Evolutionary conservation across 2,329 filamentous ascomycete species (phyloP).

Genomic region (Claviceps sp.): DNA sequence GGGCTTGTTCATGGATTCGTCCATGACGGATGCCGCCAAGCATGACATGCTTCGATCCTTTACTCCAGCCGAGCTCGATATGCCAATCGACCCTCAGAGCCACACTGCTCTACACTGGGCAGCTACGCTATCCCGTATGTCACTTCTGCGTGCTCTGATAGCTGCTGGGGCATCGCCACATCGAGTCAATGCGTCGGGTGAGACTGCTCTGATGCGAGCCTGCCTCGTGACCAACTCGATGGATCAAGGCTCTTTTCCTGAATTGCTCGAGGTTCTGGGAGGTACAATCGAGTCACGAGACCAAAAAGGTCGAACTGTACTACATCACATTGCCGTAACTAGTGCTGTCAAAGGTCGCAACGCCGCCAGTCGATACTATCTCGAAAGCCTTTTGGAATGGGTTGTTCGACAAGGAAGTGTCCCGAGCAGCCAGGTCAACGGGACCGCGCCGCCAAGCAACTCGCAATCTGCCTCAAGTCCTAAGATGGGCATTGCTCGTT

Average conservation of each 20-base stretch:
- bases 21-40: conserved; percentile 54
- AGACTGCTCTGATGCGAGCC: conserved; percentile 86
- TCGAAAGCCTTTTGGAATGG: conserved; percentile 88
- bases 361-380: conserved; percentile 85
- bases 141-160: conserved; percentile 69
- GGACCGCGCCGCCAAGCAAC: conserved; percentile 21
- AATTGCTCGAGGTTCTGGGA: conserved; percentile 77
- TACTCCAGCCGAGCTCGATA: conserved; percentile 70
- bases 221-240: conserved; percentile 90
- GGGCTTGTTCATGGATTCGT: conserved; percentile 67
- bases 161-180: conserved; percentile 75
- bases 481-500: conserved; percentile 76
- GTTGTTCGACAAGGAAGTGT: conserved; percentile 73
- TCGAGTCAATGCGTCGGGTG: conserved; percentile 76
- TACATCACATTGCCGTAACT: conserved; percentile 93
- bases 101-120: conserved; percentile 96
- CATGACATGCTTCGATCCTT: conserved; percentile 68
- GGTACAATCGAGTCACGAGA: conserved; percentile 85
- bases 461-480: conserved; percentile 32
- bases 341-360: conserved; percentile 90
- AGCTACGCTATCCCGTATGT: conserved; percentile 76
- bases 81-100: conserved; percentile 77
- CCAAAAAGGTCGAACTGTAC: conserved; percentile 74
- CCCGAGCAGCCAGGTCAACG: conserved; percentile 36
- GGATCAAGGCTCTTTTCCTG: conserved; percentile 80